These are phyloP conservation scores for Solanum hybrid DNA, from an alignment of 305 asterid genomes.

Conservation along the genomic window DNA sequence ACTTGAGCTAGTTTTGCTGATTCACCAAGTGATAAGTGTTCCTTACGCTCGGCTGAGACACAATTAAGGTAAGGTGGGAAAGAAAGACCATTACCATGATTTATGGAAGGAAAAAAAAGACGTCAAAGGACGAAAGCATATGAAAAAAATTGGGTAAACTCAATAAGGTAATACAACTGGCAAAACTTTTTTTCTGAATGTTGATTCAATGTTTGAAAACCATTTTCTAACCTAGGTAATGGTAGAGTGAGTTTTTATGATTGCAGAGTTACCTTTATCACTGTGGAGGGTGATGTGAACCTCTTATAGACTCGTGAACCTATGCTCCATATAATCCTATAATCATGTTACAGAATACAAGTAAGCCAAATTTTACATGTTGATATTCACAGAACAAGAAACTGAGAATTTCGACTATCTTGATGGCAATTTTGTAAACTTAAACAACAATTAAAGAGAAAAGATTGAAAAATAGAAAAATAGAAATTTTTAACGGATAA, in stretches of 20 bases:
- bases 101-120: neutral
- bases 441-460: neutral
- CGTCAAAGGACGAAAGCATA: neutral
- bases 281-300: constrained; percentile 69
- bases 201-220: neutral
- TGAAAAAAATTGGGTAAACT: neutral
- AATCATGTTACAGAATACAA: constrained; percentile 18
- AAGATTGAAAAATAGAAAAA: neutral
- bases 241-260: neutral
- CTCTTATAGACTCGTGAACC: constrained; percentile 73
- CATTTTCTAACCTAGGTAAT: neutral
- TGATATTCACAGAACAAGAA: neutral
- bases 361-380: neutral
- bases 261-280: constrained; percentile 48
- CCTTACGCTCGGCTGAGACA: neutral
- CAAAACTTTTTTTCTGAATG: neutral
- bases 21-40: neutral
- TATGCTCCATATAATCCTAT: constrained; percentile 89
- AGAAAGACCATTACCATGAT: neutral
- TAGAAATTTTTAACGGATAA: neutral
- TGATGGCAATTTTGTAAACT: neutral
- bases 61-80: neutral
- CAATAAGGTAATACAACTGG: neutral
- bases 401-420: neutral
- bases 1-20: neutral